phyloP scores from a whole-genome alignment of 1,284 basidiomycete genomes.

The Ceratobasidium sp. region DNA sequence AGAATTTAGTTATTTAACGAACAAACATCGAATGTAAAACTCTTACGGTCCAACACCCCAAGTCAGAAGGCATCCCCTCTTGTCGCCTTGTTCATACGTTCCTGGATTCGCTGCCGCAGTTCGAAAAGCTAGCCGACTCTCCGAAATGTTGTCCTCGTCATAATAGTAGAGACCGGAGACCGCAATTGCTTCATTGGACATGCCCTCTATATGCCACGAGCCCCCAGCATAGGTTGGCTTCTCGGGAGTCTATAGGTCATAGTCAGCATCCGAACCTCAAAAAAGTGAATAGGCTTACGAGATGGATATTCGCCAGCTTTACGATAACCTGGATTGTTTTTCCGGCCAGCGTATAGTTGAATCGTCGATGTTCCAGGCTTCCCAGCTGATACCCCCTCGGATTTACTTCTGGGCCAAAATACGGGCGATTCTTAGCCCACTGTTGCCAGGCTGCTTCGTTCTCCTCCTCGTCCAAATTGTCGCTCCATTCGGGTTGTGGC shows the following conservation, averaged over 20 bases:
- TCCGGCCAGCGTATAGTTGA: constrained; percentile 59
- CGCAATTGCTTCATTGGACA: constrained; percentile 64
- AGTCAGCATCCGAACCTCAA: constrained; percentile 22
- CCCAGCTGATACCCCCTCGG: constrained; percentile 18
- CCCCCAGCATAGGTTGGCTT: constrained; percentile 56
- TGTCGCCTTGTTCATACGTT: constrained; percentile 12
- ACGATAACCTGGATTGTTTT: constrained; percentile 66
- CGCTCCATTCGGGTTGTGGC: not conserved
- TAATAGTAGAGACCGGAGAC: constrained; percentile 62
- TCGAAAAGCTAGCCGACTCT: constrained; percentile 38
- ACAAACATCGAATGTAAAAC: too few species aligned
- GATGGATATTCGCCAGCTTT: constrained; percentile 64
- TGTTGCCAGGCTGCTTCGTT: constrained; percentile 5
- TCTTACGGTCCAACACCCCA: constrained; percentile 39
- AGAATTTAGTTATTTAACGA: not conserved
- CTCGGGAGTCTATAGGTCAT: constrained; percentile 58
- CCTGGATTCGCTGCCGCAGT: constrained; percentile 7
- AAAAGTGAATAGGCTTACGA: too few species aligned
- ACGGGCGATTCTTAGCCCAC: constrained; percentile 18
- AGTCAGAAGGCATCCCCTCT: constrained; percentile 3
- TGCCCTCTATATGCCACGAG: constrained; percentile 59
- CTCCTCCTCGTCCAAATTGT: constrained; percentile 53
- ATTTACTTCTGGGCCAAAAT: constrained; percentile 49
- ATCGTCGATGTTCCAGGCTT: constrained; percentile 53
- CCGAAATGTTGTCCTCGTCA: constrained; percentile 48